phyloP scores from a whole-genome alignment of 257 asterid genomes.

The Solanum habrochaites region DNA sequence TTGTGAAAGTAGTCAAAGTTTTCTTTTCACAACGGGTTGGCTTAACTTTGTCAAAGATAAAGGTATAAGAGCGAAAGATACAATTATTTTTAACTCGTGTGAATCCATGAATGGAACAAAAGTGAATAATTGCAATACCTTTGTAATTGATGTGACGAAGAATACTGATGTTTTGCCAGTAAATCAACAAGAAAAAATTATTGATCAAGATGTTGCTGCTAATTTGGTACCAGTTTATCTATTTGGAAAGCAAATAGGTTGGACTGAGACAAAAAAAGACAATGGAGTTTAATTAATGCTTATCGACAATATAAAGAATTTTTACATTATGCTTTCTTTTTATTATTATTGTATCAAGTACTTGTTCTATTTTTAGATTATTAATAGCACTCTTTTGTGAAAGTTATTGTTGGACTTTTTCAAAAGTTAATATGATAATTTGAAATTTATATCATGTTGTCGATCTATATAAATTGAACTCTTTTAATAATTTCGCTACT shows the following conservation, averaged over 20 bases:
- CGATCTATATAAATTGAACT: no score
- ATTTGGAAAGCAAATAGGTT: background rate
- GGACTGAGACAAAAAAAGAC: background rate
- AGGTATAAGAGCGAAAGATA: slow-evolving; percentile 5
- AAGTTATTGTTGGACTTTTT: background rate
- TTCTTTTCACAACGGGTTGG: no score
- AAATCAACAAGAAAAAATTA: background rate
- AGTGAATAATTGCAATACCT: background rate
- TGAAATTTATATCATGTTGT: no score
- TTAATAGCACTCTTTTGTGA: background rate
- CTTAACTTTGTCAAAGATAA: no score
- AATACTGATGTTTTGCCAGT: background rate
- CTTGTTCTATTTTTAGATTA: background rate
- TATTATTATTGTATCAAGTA: background rate
- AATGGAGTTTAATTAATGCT: no score
- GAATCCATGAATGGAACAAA: background rate
- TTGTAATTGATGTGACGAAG: background rate
- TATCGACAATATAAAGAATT: background rate
- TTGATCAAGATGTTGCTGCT: background rate
- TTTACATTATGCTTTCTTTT: no score
- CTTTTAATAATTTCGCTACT: background rate
- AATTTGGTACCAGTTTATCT: background rate
- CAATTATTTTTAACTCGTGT: slow-evolving; percentile 17
- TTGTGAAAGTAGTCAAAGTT: no score
- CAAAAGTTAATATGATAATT: no score